Evolutionary conservation across 352 stramenopile species (phyloP).

Genomic region (Pythium graminicola): DNA sequence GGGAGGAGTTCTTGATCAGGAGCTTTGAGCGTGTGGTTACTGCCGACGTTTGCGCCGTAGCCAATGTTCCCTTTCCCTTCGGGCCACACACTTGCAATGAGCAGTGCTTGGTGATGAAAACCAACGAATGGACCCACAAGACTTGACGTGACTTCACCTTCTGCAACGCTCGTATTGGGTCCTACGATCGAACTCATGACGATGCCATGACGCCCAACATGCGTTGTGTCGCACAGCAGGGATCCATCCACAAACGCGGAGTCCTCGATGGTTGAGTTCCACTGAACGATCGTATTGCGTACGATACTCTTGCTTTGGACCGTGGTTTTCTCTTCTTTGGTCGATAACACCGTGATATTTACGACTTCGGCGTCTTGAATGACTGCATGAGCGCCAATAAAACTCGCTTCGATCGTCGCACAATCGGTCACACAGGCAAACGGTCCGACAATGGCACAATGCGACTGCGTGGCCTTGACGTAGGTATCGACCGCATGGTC

Average conservation of each 20-base stretch:
- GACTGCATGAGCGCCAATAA: conserved; percentile 52
- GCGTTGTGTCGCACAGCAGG: conserved; percentile 73
- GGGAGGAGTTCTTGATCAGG: conserved; percentile 87
- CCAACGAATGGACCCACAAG: conserved; percentile 93
- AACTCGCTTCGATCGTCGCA: conserved; percentile 47
- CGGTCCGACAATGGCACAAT: conserved; percentile 44
- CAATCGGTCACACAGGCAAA: conserved; percentile 58
- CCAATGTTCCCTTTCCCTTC: conserved; percentile 91
- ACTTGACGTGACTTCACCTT: conserved; percentile 88
- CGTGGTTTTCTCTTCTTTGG: conserved; percentile 31
- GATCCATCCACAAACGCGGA: conserved; percentile 56
- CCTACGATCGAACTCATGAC: conserved; percentile 84
- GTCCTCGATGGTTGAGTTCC: conserved; percentile 54
- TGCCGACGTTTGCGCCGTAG: conserved; percentile 94
- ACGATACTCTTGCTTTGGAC: conserved; percentile 61
- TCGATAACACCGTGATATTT: conserved; percentile 66
- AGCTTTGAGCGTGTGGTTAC: conserved; percentile 94
- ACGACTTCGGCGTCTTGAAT: conserved; percentile 57
- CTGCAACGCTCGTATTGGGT: conserved; percentile 77
- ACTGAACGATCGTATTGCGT: conserved; percentile 60
- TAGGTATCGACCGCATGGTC: conserved; percentile 50
- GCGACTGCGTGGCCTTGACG: conserved; percentile 30
- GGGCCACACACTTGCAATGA: conserved; percentile 91
- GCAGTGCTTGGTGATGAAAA: conserved; percentile 91
- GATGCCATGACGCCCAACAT: conserved; percentile 76